Percentiles rank a stretch among this genome's conserved stretches.
phyloP scores from a whole-genome alignment of 2,329 filamentous ascomycete species.

The Alternaria angustiovoidea region DNA sequence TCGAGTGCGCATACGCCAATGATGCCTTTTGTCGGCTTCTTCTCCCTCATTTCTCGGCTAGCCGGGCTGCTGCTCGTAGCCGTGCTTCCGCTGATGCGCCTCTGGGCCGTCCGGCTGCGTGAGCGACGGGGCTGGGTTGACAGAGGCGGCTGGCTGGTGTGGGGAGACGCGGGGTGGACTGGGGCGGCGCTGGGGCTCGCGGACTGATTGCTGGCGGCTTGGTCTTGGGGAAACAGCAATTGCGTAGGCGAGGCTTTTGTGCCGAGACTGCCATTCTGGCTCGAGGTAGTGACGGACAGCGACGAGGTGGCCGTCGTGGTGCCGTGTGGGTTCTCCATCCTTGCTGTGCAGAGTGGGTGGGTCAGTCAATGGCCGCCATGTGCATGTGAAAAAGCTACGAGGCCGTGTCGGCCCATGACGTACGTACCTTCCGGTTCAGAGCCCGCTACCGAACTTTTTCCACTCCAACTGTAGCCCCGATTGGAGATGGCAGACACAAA shows the following conservation, averaged over 20 bases:
- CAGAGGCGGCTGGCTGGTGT: conserved; percentile 23
- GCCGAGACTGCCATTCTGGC: conserved; percentile 53
- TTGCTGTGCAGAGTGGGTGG: conserved; percentile 28
- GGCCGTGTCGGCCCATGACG: conserved; percentile 18
- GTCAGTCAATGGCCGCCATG: conserved; percentile 1
- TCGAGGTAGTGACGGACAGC: conserved; percentile 55
- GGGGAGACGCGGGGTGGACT: conserved; percentile 28
- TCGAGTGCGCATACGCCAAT: conserved; percentile 97
- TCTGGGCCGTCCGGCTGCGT: conserved; percentile 63
- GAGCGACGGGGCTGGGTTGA: conserved; percentile 41
- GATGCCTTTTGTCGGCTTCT: conserved; percentile 62
- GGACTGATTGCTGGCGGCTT: conserved; percentile 19
- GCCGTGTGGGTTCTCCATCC: conserved; percentile 38
- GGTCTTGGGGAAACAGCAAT: conserved; percentile 45
- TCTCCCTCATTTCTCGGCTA: conserved; percentile 66
- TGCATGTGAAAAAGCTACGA: conserved; percentile 8
- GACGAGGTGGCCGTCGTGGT: conserved; percentile 56
- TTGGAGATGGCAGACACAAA: conserved; percentile 66
- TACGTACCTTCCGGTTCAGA: conserved; percentile 58
- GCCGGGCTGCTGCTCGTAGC: conserved; percentile 83
- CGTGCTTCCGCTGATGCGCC: conserved; percentile 82
- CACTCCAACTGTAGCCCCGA: conserved; percentile 61
- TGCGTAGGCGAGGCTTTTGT: conserved; percentile 51
- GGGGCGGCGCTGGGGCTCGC: conserved; percentile 20
- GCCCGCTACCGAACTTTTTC: conserved; percentile 54